Evolutionary conservation across 768 basidiomycete genomes (phyloP), one percentile per base, ranked within the genome.

Genomic region (Mycena pura): DNA sequence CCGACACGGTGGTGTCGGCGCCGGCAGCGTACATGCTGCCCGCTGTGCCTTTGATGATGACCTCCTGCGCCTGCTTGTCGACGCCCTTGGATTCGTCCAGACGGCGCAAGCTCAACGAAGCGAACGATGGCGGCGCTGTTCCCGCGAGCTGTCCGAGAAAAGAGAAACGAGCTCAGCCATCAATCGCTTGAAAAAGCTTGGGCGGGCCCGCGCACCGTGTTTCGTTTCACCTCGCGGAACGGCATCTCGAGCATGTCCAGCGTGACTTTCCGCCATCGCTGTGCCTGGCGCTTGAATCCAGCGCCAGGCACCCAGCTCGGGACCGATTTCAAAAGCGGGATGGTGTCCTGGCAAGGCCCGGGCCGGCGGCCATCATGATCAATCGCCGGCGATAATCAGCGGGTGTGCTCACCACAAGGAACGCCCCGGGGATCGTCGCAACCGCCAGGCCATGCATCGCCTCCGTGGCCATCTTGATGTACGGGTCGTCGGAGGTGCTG

Each of bases 271-370:
- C 71, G 71, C 65, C 78, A 76, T 36, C 65, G 45, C 25, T 71
- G 68, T 2, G 81, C 81, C 39, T 70, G 73, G 31, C 69, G 72
- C 60, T 82, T 73, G 67, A 81, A 84, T 28, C 75, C 76, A 9
- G 79, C 77, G 1, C 83, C 83, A 25, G 82, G 81, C 10, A 82
- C 28, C 81, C 82, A 83, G 5, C 48, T 49, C 1, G 75, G 76
- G 3, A 76, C 57, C 27, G 73, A 63, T 19, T 63, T 66, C 39
- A 75, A 65, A 67, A 43, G 21, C 5, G 52, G 59, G 29, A 47
- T 39, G 9, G n/a, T 22, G 46, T 50, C 48, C 34, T 53, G 38
- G 19, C 3, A 15, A 28, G 11, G 2, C 34, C 28, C 17, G 28
- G 28, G 24, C n/a, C n/a, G n/a, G n/a, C n/a, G n/a, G n/a, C n/a